A percentile compares a stretch with the other conserved stretches of the same genome.
Conservation (phyloP, 257 asterid species). For the Nicotiana benthamiana region DNA sequence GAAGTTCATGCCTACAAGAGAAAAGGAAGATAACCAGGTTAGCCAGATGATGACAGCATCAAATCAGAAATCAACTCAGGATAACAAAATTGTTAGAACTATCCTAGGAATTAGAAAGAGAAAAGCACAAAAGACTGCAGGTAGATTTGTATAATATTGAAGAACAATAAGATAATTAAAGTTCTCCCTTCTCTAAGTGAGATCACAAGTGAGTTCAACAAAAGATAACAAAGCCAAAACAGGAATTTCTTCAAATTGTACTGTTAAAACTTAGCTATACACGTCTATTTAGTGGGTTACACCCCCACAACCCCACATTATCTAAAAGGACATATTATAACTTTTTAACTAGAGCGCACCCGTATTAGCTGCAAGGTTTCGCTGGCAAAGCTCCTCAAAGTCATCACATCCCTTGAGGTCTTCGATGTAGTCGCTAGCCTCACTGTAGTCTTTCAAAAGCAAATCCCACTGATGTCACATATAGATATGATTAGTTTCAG, state of each 20-base stretch:
- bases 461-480: slow-evolving; percentile 71
- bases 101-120: not conserved
- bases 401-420: slow-evolving; percentile 89
- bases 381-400: slow-evolving; percentile 90
- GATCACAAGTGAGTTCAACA: not conserved
- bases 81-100: not conserved
- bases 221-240: not conserved
- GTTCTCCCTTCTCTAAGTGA: not conserved
- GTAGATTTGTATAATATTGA: not conserved
- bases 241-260: not conserved
- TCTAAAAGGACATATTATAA: not conserved
- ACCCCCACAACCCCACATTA: not conserved
- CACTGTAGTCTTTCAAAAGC: slow-evolving; percentile 77
- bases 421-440: slow-evolving; percentile 74
- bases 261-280: not conserved
- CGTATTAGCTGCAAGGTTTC: slow-evolving; percentile 92
- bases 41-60: not conserved
- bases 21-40: not conserved
- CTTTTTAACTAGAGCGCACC: slow-evolving; percentile 25
- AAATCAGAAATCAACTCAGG: not conserved
- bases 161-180: not conserved
- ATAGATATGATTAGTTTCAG: slow-evolving; percentile 2
- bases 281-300: too few relatives aligned
- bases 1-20: slow-evolving; percentile 70
- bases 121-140: not conserved